Conservation (phyloP, 805 yeast genomes). For the Yarrowia bubula region DNA sequence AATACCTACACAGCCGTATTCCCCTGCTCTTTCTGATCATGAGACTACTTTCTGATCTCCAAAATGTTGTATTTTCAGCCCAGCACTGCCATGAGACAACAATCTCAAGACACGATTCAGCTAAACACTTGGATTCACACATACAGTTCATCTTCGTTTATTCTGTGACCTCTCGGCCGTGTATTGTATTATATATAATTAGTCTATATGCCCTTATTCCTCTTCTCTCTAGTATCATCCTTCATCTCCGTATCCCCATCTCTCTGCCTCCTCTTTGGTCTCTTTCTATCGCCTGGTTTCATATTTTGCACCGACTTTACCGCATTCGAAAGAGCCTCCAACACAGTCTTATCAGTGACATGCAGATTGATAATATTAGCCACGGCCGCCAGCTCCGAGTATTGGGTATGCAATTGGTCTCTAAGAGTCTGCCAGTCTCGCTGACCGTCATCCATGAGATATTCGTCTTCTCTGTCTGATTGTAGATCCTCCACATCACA, state of each 20-base stretch:
- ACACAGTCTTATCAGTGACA: not conserved
- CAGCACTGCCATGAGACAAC: too few species aligned
- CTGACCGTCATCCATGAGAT: conserved; percentile 10
- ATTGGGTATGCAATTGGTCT: conserved; percentile 12
- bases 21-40: too few species aligned
- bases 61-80: too few species aligned
- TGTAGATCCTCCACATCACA: conserved; percentile 17
- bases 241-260: not conserved
- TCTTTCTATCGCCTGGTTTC: not conserved
- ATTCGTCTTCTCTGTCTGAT: conserved; percentile 16
- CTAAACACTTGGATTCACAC: too few species aligned
- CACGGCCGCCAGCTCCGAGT: conserved; percentile 3
- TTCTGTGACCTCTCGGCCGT: too few species aligned
- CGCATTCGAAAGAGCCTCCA: conserved; percentile 9
- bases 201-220: not conserved
- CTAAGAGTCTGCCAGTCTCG: conserved; percentile 13
- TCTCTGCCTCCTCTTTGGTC: not conserved
- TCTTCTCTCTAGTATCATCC: not conserved
- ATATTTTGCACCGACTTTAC: conserved; percentile 4
- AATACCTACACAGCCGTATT: too few species aligned
- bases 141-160: too few species aligned
- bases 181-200: not conserved
- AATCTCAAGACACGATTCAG: too few species aligned
- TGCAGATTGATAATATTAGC: conserved; percentile 19
- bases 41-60: too few species aligned